Percentiles rank a stretch among this genome's conserved stretches.
Conservation (phyloP, 2,329 filamentous ascomycete species). For the Ramularia collo-cygni region DNA sequence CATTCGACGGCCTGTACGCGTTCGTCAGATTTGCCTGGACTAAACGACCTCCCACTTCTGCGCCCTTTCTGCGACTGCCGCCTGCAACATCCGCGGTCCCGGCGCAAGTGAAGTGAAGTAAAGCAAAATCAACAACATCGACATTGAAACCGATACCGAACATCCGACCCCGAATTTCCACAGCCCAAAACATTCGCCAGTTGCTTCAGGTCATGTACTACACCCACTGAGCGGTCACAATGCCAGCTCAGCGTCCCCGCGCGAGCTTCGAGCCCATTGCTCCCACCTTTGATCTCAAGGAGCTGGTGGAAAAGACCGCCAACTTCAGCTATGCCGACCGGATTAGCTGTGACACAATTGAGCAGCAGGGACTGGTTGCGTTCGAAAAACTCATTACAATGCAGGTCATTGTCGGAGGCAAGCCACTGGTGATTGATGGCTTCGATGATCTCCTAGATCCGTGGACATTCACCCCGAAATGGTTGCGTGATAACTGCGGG, state of each 20-base stretch:
- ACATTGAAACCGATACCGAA: neutral
- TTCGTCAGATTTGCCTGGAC: too few relatives aligned
- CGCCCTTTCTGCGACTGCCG: neutral
- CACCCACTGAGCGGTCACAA: constrained; percentile 31
- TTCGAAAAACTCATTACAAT: constrained; percentile 81
- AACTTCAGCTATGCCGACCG: constrained; percentile 85
- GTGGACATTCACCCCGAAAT: constrained; percentile 70
- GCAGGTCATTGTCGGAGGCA: constrained; percentile 77
- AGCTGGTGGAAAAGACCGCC: constrained; percentile 66
- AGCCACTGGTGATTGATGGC: constrained; percentile 83
- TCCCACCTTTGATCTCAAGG: constrained; percentile 70
- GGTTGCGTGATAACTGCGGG: constrained; percentile 72
- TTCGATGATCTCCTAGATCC: constrained; percentile 71
- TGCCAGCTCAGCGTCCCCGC: constrained; percentile 73
- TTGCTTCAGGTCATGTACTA: neutral
- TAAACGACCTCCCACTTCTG: constrained; percentile 1
- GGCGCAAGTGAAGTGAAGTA: constrained; percentile 1
- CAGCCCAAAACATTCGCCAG: too few relatives aligned
- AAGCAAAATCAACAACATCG: constrained; percentile 1
- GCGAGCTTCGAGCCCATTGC: constrained; percentile 89
- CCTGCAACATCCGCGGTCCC: neutral
- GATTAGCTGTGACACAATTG: constrained; percentile 71
- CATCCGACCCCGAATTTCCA: neutral
- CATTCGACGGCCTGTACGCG: too few relatives aligned
- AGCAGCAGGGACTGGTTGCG: constrained; percentile 64